Evolutionary conservation across 176 grass and related monocot genomes (phyloP).

Genomic region (Calamus simplicifolius): DNA sequence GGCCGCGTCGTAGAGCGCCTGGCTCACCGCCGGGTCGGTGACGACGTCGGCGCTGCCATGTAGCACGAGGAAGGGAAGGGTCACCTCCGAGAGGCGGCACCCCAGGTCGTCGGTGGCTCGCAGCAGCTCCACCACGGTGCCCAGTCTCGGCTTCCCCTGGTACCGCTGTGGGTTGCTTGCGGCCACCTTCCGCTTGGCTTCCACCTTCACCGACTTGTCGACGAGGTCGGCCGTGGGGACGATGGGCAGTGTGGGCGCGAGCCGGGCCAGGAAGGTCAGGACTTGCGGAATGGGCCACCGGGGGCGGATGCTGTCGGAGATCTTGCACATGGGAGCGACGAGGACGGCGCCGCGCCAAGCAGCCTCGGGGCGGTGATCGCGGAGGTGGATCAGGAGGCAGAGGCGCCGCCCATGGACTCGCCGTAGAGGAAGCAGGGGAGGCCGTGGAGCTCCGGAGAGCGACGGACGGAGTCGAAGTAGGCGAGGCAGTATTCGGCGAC

Average conservation of each 20-base stretch:
- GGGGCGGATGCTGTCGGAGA: slow-evolving; percentile 73
- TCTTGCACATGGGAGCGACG: slow-evolving; percentile 89
- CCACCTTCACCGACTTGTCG: slow-evolving; percentile 77
- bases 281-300: slow-evolving; percentile 58
- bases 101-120: slow-evolving; percentile 62
- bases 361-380: slow-evolving; percentile 14
- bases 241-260: slow-evolving; percentile 64
- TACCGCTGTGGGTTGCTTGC: slow-evolving; percentile 79
- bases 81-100: slow-evolving; percentile 48
- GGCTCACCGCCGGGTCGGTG: slow-evolving; percentile 72
- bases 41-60: slow-evolving; percentile 94
- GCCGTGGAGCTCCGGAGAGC: slow-evolving; percentile 18
- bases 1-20: slow-evolving; percentile 52
- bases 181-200: slow-evolving; percentile 59
- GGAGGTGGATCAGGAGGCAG: slow-evolving; percentile 79
- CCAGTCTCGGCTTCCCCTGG: slow-evolving; percentile 60
- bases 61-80: slow-evolving; percentile 81
- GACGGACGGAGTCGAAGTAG: slow-evolving; percentile 52
- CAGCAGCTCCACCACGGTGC: slow-evolving; percentile 69
- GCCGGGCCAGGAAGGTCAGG: slow-evolving; percentile 55
- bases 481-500: slow-evolving; percentile 46
- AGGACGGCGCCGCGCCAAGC: slow-evolving; percentile 76
- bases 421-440: slow-evolving; percentile 65
- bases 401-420: slow-evolving; percentile 90
- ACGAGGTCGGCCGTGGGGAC: slow-evolving; percentile 87